Percentiles rank a stretch among this genome's conserved stretches.
These are phyloP conservation scores for Coemansia sp. DNA, from an alignment of 192 early-diverging fungal species.

Conservation along the genomic window DNA sequence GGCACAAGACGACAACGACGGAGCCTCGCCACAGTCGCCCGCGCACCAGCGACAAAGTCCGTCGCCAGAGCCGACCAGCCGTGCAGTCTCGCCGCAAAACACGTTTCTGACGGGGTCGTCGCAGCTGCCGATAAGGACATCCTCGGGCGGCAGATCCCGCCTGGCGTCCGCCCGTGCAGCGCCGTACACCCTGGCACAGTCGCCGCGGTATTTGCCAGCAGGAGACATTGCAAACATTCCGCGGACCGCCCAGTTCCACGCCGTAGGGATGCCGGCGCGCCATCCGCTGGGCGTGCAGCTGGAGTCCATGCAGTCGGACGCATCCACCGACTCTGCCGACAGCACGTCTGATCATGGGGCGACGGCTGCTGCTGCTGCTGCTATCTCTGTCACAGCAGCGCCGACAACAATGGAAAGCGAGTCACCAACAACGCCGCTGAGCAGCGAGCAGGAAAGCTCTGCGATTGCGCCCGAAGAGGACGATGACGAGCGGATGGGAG, in stretches of 20 bases:
- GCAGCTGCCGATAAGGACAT: slow-evolving; percentile 22
- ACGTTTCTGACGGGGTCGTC: slow-evolving; percentile 26
- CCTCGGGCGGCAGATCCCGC: slow-evolving; percentile 6
- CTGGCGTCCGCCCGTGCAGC: slow-evolving; percentile 16
- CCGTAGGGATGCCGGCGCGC: slow-evolving; percentile 46
- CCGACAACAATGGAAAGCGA: neutral
- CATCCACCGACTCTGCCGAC: slow-evolving; percentile 31
- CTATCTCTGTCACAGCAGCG: neutral
- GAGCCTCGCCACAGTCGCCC: neutral
- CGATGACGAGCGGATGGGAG: neutral
- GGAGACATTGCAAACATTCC: slow-evolving; percentile 42
- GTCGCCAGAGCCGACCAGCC: neutral
- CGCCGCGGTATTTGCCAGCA: slow-evolving; percentile 5
- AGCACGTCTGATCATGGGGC: slow-evolving; percentile 11
- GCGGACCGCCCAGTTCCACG: slow-evolving; percentile 44
- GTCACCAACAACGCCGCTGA: slow-evolving; percentile 3
- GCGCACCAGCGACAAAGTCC: slow-evolving; percentile 1
- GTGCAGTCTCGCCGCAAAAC: neutral
- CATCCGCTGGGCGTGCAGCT: slow-evolving; percentile 48
- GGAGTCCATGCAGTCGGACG: slow-evolving; percentile 31
- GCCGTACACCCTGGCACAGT: slow-evolving; percentile 21
- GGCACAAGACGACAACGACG: neutral
- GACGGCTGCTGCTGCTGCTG: neutral
- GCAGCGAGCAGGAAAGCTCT: slow-evolving; percentile 3
- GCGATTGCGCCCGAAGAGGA: slow-evolving; percentile 15